Evolutionary conservation across 2,329 filamentous ascomycete genomes (phyloP), one percentile per base, ranked within the genome.

Genomic region (Phyllosticta citriasiana): DNA sequence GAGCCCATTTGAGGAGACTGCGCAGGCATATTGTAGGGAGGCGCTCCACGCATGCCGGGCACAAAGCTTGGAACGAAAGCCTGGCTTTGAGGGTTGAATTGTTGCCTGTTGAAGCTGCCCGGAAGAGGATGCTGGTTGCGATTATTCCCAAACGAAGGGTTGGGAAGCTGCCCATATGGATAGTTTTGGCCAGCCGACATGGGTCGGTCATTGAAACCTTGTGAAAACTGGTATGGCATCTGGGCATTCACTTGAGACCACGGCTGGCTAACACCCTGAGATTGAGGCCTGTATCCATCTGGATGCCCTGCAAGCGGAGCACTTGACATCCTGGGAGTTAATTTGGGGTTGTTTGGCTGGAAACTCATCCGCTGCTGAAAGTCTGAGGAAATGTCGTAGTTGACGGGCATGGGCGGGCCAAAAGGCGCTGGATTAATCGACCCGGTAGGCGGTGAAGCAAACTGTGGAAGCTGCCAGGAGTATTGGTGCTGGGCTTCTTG

Each of bases 51-150:
- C 5, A 70, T 67, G 62, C 67, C 67, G 51, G 69, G 69, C 27
- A 63, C 83, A 78, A 68, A 67, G 57, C 80, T 81, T 1, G 93
- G 93, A 25, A 96, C 84, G 73, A 97, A 97, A 0, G 92, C 89
- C 70, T 96, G 89, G 16, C 89, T 97, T 76, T 96, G 92, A 0
- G 92, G 93, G 70, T 97, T 97, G 77, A 97, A 97, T 12, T 88
- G 85, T 67, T 91, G 89, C 62, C 91, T 83, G 70, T 88, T 90
- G 71, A 84, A 95, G 74, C 88, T 94, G 40, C 90, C 90, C 14
- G 91, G 89, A 61, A 95, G 85, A 5, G 90, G 89, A 71, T 96
- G 90, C 70, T 91, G 88, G 62, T 88, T 86, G 8, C 86, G 84
- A 67, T 88, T 88, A 64, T 88, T 89, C 8, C 40, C 58, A 62